phyloP scores from a whole-genome alignment of 208 protist species.

The Trypanosoma scelopori region DNA sequence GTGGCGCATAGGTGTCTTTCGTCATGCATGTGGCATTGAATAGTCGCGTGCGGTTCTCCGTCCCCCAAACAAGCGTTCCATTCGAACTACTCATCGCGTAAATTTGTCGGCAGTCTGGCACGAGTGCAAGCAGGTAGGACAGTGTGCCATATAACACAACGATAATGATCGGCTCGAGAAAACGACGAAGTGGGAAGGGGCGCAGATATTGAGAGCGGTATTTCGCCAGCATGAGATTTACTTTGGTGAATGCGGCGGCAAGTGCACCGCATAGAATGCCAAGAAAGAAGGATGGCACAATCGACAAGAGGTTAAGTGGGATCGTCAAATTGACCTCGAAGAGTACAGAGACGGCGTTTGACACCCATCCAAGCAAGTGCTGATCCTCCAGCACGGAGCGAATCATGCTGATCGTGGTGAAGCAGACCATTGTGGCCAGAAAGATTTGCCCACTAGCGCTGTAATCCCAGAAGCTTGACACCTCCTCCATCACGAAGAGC shows the following conservation, averaged over 20 bases:
- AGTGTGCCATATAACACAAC: conserved; percentile 52
- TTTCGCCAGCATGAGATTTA: conserved; percentile 81
- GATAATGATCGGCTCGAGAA: conserved; percentile 74
- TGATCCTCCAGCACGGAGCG: conserved; percentile 77
- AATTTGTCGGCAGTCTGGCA: conserved; percentile 42
- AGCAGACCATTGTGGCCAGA: conserved; percentile 90
- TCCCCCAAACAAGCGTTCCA: conserved; percentile 72
- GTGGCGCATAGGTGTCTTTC: conserved; percentile 61
- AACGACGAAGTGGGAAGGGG: conserved; percentile 51
- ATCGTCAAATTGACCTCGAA: conserved; percentile 90
- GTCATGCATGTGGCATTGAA: conserved; percentile 72
- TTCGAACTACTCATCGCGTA: conserved; percentile 31
- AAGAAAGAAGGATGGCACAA: conserved; percentile 86
- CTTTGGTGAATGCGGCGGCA: conserved; percentile 88
- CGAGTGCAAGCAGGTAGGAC: conserved; percentile 50
- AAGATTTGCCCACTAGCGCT: conserved; percentile 93
- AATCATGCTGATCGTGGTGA: conserved; percentile 79
- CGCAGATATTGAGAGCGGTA: conserved; percentile 60
- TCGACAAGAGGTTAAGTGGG: conserved; percentile 78
- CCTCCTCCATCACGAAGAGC: conserved; percentile 96
- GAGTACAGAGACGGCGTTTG: conserved; percentile 79
- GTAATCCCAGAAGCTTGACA: conserved; percentile 91
- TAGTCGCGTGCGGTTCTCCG: conserved; percentile 47
- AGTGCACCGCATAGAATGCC: conserved; percentile 78
- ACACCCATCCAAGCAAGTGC: conserved; percentile 76